Evolutionary conservation across 805 yeast genomes (phyloP), one percentile per base, ranked within the genome.

Genomic region (Lipomyces japonicus): DNA sequence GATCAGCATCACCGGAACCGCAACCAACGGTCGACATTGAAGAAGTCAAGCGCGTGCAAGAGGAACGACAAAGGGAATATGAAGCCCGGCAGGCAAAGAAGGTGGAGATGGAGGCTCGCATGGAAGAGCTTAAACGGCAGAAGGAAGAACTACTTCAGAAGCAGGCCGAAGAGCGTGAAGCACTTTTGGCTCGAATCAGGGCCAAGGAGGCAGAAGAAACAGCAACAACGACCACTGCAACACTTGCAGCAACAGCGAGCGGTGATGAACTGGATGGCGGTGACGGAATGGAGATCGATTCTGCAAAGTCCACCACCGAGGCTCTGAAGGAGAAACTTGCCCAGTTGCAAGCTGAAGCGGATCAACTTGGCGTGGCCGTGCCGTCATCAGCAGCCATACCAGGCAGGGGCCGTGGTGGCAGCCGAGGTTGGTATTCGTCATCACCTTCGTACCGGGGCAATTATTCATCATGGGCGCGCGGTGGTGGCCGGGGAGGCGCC

Each of bases 11-110:
- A 23, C 64, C 67, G 5, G 61, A 57, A 42, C 53, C 31, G 12
- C 21, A 50, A 10, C 63, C 65, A 2, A 59, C 57, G 41, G 43
- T 71, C 24, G 73, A 74, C 46, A 35, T 71, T n/a, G 76, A 73
- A 34, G 68, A 64, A 9, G 65, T 72, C 45, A 64, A 63, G 25
- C 59, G 61, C 25, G 56, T 64, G 50, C 78, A 74, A 57, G 66
- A 58, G 4, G 70, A 65, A 47, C 69, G 66, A 55, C 79, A 75
- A 58, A 63, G 60, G 50, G 70, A 65, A 55, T 71, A 70, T 57
- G 75, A 72, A 51, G 72, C 64, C 50, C 68, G 68, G 51, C 66
- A 65, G 54, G 62, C 57, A 16, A 65, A 67, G 57, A 67, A 67
- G 56, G 60, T 64, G 37, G 69, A 61, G 38, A 61, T 64, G 41